These are phyloP conservation scores for Myxozyma vanderwaltii DNA, from an alignment of 805 yeast genomes.

Conservation along the genomic window DNA sequence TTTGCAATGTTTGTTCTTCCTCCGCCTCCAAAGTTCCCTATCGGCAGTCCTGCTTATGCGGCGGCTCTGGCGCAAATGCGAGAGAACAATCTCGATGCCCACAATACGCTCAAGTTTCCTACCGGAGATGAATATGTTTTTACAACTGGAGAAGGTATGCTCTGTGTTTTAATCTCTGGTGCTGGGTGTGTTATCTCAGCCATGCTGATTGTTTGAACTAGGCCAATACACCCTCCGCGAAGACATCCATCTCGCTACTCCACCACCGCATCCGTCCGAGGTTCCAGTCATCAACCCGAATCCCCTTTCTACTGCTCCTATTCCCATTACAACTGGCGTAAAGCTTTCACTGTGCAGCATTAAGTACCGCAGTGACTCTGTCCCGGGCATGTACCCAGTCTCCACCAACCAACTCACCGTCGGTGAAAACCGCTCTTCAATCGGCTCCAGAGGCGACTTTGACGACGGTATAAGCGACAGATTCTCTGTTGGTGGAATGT, in stretches of 20 bases:
- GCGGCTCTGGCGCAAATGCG: conserved; percentile 33
- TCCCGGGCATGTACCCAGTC: conserved; percentile 16
- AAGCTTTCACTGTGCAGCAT: conserved; percentile 30
- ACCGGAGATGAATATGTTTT: conserved; percentile 35
- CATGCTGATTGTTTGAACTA: neutral
- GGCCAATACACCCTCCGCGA: conserved; percentile 35
- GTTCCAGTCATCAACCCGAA: conserved; percentile 42
- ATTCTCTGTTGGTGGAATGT: conserved; percentile 5
- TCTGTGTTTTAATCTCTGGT: neutral
- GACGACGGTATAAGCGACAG: conserved; percentile 8
- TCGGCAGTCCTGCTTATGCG: conserved; percentile 34
- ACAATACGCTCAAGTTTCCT: conserved; percentile 35
- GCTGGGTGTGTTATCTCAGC: neutral
- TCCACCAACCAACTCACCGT: conserved; percentile 12
- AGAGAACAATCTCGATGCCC: conserved; percentile 29
- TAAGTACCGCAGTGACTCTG: conserved; percentile 20
- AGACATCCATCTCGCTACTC: conserved; percentile 41
- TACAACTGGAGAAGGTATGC: conserved; percentile 42
- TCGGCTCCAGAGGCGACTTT: neutral
- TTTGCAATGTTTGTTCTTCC: conserved; percentile 41
- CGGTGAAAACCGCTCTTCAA: conserved; percentile 5
- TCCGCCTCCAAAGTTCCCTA: conserved; percentile 41
- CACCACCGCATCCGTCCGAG: conserved; percentile 46
- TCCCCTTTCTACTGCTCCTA: conserved; percentile 43
- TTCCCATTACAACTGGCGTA: conserved; percentile 35